Conservation (phyloP, 2,329 filamentous ascomycete species). For the Venturiaceae sp. region DNA sequence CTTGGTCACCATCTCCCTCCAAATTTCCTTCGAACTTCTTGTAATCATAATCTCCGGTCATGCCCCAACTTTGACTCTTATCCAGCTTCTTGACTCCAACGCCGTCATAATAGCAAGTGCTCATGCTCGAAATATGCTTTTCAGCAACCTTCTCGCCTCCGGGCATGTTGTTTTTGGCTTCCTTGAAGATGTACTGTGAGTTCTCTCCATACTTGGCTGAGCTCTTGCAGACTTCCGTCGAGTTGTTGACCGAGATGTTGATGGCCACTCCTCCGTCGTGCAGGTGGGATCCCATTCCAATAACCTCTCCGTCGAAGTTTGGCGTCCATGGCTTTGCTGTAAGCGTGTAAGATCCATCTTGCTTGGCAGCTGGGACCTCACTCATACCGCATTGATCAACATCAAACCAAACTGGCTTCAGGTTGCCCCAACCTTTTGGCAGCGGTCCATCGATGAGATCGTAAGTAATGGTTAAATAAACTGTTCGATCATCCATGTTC, state of each 20-base stretch:
- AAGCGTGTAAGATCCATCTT: slow-evolving; percentile 3
- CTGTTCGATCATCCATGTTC: slow-evolving; percentile 7
- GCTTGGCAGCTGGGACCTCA: neutral
- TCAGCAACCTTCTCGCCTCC: neutral
- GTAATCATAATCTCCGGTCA: slow-evolving; percentile 6
- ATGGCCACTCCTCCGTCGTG: neutral
- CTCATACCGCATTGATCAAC: slow-evolving; percentile 4
- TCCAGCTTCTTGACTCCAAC: neutral
- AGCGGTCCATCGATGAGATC: slow-evolving; percentile 2
- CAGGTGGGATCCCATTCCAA: slow-evolving; percentile 4
- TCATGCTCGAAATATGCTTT: slow-evolving; percentile 2
- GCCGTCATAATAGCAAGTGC: neutral
- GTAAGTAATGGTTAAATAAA: slow-evolving; percentile 6
- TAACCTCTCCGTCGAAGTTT: slow-evolving; percentile 7
- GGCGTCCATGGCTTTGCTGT: slow-evolving; percentile 1
- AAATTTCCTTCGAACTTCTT: neutral
- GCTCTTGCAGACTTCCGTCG: neutral
- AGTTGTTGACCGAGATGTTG: neutral
- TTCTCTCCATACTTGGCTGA: neutral
- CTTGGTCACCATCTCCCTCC: neutral
- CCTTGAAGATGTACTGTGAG: neutral
- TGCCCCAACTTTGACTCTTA: neutral
- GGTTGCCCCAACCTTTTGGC: neutral
- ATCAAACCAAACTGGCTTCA: slow-evolving; percentile 7
- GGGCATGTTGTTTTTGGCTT: neutral